Evolutionary conservation across 2,329 filamentous ascomycete genomes (phyloP).

Genomic region (Ustilaginoidea virens): DNA sequence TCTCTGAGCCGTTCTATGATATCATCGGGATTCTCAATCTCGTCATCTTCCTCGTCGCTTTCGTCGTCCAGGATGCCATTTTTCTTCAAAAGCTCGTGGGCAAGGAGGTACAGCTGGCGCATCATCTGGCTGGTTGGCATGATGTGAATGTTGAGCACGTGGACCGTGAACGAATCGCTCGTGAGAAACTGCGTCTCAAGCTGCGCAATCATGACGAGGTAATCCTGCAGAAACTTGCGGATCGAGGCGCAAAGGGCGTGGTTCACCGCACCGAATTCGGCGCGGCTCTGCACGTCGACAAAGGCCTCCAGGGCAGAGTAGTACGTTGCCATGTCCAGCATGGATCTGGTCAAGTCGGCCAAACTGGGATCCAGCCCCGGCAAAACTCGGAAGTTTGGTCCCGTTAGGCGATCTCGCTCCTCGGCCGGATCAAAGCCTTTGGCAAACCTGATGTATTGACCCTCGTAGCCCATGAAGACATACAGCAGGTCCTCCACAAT

Average conservation of each 20-base stretch:
- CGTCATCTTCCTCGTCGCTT: conserved; percentile 51
- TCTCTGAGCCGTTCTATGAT: conserved; percentile 81
- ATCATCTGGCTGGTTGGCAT: conserved; percentile 85
- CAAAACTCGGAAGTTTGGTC: conserved; percentile 65
- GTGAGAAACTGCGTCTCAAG: conserved; percentile 86
- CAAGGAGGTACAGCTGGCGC: conserved; percentile 74
- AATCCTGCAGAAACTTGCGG: conserved; percentile 81
- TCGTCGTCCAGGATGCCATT: conserved; percentile 80
- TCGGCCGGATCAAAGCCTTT: conserved; percentile 69
- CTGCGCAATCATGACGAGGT: conserved; percentile 82
- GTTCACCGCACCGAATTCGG: conserved; percentile 88
- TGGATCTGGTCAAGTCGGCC: conserved; percentile 70
- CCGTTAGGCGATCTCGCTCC: conserved; percentile 75
- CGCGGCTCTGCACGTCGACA: conserved; percentile 82
- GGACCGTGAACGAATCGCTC: conserved; percentile 77
- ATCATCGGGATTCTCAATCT: conserved; percentile 74
- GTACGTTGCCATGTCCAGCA: conserved; percentile 89
- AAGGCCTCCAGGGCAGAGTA: conserved; percentile 86
- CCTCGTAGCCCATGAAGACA: conserved; percentile 96
- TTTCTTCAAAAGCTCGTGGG: conserved; percentile 72
- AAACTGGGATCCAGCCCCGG: conserved; percentile 82
- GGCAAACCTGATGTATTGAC: conserved; percentile 85
- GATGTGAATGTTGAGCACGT: conserved; percentile 83
- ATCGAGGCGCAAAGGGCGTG: conserved; percentile 94
- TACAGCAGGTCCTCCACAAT: conserved; percentile 85